A percentile compares a stretch with the other conserved stretches of the same genome.
Conservation (phyloP, 202 grass and related monocot genomes). For the Setaria viridis region DNA sequence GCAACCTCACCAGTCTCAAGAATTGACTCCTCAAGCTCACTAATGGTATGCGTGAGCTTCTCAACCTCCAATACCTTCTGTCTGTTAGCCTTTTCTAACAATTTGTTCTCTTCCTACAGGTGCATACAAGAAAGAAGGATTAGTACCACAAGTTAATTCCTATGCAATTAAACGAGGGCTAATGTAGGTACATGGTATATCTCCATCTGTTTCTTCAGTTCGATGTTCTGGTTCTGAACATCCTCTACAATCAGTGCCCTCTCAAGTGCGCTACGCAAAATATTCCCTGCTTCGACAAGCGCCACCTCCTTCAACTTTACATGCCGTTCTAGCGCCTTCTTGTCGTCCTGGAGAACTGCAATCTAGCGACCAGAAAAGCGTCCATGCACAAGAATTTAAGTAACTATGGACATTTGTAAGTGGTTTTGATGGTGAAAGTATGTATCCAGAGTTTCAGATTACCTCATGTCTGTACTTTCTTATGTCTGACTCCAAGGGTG, state of each 20-base stretch:
- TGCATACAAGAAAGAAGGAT: conserved; percentile 32
- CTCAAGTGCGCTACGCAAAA: conserved; percentile 77
- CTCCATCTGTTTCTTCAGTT: conserved; percentile 82
- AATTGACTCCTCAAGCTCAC: conserved; percentile 83
- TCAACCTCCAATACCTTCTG: conserved; percentile 84
- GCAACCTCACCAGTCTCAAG: conserved; percentile 55
- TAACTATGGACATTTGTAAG: background rate
- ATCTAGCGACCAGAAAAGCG: conserved; percentile 52
- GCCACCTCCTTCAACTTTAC: conserved; percentile 81
- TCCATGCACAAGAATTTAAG: conserved; percentile 6
- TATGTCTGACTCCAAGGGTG: conserved; percentile 88
- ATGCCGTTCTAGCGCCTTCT: conserved; percentile 77
- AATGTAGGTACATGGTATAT: conserved; percentile 70
- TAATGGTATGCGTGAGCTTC: conserved; percentile 77
- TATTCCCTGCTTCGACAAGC: conserved; percentile 79
- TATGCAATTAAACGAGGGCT: background rate
- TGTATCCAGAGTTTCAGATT: background rate
- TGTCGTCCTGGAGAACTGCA: conserved; percentile 83
- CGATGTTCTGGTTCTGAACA: conserved; percentile 88
- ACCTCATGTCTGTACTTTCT: conserved; percentile 84
- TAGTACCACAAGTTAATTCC: background rate
- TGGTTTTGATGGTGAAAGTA: background rate
- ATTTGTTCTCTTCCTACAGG: conserved; percentile 84
- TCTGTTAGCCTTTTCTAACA: conserved; percentile 80
- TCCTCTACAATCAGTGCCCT: conserved; percentile 86